Conservation (phyloP, 2,329 filamentous ascomycete species). For the Penicillium sp. region DNA sequence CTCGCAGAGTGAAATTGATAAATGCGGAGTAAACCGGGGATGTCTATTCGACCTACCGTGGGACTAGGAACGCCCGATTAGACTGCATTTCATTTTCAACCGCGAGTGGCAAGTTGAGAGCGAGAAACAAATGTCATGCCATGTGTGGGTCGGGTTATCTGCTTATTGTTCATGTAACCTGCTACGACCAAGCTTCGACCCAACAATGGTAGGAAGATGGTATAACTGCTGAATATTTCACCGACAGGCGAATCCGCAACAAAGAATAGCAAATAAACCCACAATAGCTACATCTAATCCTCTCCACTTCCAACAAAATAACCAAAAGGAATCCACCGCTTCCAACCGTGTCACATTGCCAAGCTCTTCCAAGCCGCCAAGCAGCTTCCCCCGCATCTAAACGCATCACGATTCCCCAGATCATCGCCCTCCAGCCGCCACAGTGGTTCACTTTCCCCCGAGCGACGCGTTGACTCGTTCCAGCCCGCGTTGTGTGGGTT, state of each 20-base stretch:
- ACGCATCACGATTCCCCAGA: slow-evolving; percentile 2
- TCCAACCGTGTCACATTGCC: slow-evolving; percentile 1
- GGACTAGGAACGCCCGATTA: background rate
- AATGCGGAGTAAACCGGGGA: background rate
- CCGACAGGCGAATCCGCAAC: background rate
- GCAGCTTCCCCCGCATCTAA: slow-evolving; percentile 5
- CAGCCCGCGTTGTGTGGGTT: slow-evolving; percentile 1
- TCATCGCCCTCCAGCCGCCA: background rate
- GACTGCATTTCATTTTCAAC: background rate
- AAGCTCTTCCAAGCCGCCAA: background rate
- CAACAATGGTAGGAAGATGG: too few relatives aligned
- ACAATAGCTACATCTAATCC: background rate
- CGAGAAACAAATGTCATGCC: background rate
- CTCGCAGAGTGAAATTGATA: background rate
- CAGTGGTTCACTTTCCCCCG: background rate
- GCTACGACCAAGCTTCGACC: too few relatives aligned
- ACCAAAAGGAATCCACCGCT: background rate
- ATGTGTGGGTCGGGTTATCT: too few relatives aligned
- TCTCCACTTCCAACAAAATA: background rate
- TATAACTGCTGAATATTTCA: too few relatives aligned
- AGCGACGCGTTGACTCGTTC: background rate
- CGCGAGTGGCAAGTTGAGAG: background rate
- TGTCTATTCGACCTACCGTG: background rate
- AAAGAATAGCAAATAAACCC: background rate
- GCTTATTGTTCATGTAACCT: too few relatives aligned